phyloP scores from a whole-genome alignment of 352 stramenopile genomes.

The Globisporangium camurandrum region DNA sequence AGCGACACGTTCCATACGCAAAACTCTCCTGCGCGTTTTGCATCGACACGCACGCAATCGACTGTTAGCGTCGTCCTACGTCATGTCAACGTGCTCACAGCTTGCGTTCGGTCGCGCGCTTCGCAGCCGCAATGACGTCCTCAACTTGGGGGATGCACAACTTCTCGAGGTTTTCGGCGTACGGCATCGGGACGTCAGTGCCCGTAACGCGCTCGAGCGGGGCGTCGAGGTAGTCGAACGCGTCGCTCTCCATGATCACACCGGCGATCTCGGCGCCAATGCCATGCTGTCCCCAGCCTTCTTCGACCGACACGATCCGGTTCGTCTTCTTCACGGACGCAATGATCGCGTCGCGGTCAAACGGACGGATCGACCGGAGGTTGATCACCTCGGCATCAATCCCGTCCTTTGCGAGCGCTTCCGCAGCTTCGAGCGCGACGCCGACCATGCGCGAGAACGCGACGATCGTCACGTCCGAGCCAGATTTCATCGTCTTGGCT shows the following conservation, averaged over 20 bases:
- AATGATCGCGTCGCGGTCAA: slow-evolving; percentile 97
- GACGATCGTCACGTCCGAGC: slow-evolving; percentile 97
- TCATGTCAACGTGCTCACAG: slow-evolving; percentile 68
- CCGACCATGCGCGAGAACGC: slow-evolving; percentile 97
- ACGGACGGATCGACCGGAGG: slow-evolving; percentile 90
- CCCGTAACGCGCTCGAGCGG: slow-evolving; percentile 96
- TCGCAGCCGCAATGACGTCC: slow-evolving; percentile 91
- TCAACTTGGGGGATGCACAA: slow-evolving; percentile 91
- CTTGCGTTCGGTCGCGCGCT: slow-evolving; percentile 76
- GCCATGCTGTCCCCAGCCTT: slow-evolving; percentile 95
- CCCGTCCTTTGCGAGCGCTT: slow-evolving; percentile 91
- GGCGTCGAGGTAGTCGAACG: slow-evolving; percentile 99
- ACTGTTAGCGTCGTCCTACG: no score
- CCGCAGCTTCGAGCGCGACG: slow-evolving; percentile 93
- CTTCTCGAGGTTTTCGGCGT: slow-evolving; percentile 95
- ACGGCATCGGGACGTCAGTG: slow-evolving; percentile 98
- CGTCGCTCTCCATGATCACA: slow-evolving; percentile 97
- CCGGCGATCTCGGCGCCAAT: slow-evolving; percentile 97
- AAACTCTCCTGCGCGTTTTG: no score
- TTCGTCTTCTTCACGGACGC: slow-evolving; percentile 98
- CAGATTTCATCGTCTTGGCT: slow-evolving; percentile 97
- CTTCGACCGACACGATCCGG: slow-evolving; percentile 96
- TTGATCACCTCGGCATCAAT: slow-evolving; percentile 96
- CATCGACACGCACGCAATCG: no score
- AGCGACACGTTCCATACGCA: no score